Conservation (phyloP, 1,284 basidiomycete genomes). For the Hymenochaete sp. region DNA sequence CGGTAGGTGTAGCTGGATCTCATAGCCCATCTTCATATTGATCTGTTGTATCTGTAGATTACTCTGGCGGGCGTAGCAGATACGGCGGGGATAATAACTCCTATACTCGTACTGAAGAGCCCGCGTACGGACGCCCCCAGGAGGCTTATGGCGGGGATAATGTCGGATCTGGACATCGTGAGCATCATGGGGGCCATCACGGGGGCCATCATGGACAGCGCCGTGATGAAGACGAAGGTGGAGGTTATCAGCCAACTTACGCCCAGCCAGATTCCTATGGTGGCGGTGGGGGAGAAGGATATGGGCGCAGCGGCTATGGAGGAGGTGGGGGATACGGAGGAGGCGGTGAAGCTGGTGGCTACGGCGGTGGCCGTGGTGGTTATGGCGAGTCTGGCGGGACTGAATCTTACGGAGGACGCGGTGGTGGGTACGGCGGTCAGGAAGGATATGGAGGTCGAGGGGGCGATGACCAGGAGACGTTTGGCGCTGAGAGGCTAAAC, state of each 20-base stretch:
- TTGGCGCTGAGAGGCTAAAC: slow-evolving; percentile 39
- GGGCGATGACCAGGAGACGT: slow-evolving; percentile 32
- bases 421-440: slow-evolving; percentile 10
- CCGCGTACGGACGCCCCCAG: neutral
- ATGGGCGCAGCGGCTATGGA: neutral
- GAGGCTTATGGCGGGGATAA: neutral
- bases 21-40: neutral
- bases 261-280: slow-evolving; percentile 4
- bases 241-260: slow-evolving; percentile 17
- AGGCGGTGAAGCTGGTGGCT: neutral
- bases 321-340: slow-evolving; percentile 7
- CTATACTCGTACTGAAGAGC: neutral
- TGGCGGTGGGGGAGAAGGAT: neutral
- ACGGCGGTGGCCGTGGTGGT: slow-evolving; percentile 3
- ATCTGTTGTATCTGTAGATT: neutral
- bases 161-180: slow-evolving; percentile 1
- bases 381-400: slow-evolving; percentile 9
- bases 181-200: neutral
- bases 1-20: neutral
- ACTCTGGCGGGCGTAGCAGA: neutral
- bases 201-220: slow-evolving; percentile 1
- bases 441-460: neutral
- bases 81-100: neutral
- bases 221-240: neutral
- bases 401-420: too few relatives aligned